Conservation (phyloP, 2,329 filamentous ascomycete genomes). For the Fusarium praegraminearum region DNA sequence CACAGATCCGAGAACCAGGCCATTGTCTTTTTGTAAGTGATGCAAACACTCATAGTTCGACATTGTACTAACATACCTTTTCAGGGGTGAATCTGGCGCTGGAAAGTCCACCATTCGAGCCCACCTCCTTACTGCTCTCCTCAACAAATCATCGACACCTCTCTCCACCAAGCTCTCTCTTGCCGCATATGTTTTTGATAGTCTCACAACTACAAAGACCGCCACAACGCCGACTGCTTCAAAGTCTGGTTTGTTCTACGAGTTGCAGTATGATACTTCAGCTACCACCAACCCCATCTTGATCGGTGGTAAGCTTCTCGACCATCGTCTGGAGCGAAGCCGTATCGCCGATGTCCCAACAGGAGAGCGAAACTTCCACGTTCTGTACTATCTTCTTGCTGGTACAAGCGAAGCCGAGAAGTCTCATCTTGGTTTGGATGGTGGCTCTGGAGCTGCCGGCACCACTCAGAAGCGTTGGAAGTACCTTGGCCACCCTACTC, state of each 20-base stretch:
- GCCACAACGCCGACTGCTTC: conserved; percentile 95
- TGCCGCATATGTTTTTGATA: conserved; percentile 95
- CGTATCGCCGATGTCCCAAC: conserved; percentile 92
- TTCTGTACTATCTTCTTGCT: conserved; percentile 93
- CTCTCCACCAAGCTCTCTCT: conserved; percentile 93
- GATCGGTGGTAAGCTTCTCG: conserved; percentile 93
- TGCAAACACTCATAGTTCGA: not conserved
- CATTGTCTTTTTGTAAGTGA: conserved; percentile 83
- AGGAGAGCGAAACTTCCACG: conserved; percentile 95
- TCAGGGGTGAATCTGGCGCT: conserved; percentile 91
- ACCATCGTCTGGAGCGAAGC: conserved; percentile 92
- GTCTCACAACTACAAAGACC: conserved; percentile 96
- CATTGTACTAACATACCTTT: conserved; percentile 38
- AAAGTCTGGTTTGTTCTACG: conserved; percentile 94
- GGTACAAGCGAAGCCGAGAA: conserved; percentile 94
- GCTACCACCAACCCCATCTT: conserved; percentile 86
- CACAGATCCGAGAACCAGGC: conserved; percentile 94
- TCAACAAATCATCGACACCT: conserved; percentile 91
- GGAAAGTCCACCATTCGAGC: conserved; percentile 96
- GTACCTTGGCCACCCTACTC: conserved; percentile 94
- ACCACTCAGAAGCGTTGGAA: conserved; percentile 84
- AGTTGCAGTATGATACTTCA: conserved; percentile 95
- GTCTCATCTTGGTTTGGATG: conserved; percentile 78
- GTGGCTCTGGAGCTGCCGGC: conserved; percentile 61
- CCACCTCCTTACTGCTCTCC: conserved; percentile 85